Conservation (phyloP, 371 early-diverging fungal species). For the Mucor lusitanicus region DNA sequence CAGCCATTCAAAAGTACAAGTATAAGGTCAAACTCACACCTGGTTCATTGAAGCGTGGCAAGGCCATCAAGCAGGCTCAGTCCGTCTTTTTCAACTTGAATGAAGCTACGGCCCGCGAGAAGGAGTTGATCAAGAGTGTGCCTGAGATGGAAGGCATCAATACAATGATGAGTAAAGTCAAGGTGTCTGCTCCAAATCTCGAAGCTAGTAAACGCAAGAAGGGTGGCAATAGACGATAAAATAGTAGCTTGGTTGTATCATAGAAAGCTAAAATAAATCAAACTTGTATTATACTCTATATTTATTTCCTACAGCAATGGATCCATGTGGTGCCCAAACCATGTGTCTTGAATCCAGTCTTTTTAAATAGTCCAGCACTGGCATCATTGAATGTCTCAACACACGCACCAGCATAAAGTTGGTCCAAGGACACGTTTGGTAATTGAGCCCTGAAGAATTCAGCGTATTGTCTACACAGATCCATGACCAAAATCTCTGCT, state of each 20-base stretch:
- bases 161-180: conserved; percentile 88
- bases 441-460: neutral
- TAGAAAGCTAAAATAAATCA: neutral
- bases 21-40: conserved; percentile 96
- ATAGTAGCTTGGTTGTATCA: neutral
- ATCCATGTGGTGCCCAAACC: conserved; percentile 5
- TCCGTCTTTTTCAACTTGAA: conserved; percentile 56
- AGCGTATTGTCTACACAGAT: conserved; percentile 2
- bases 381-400: conserved; percentile 10
- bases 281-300: conserved; percentile 21
- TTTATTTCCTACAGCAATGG: neutral
- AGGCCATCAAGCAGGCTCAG: conserved; percentile 57
- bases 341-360: neutral
- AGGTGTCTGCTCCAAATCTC: conserved; percentile 77
- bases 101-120: conserved; percentile 66
- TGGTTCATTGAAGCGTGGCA: conserved; percentile 96
- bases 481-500: conserved; percentile 1
- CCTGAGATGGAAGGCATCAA: conserved; percentile 83
- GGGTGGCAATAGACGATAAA: conserved; percentile 22
- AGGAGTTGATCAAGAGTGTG: conserved; percentile 80
- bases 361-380: conserved; percentile 7
- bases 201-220: conserved; percentile 69
- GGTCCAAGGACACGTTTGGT: neutral
- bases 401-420: conserved; percentile 6
- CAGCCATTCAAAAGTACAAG: conserved; percentile 85